Percentiles rank a stretch among this genome's conserved stretches.
These are phyloP conservation scores for Trichocladium antarcticum DNA, from an alignment of 495 filamentous ascomycete species.

Conservation along the genomic window DNA sequence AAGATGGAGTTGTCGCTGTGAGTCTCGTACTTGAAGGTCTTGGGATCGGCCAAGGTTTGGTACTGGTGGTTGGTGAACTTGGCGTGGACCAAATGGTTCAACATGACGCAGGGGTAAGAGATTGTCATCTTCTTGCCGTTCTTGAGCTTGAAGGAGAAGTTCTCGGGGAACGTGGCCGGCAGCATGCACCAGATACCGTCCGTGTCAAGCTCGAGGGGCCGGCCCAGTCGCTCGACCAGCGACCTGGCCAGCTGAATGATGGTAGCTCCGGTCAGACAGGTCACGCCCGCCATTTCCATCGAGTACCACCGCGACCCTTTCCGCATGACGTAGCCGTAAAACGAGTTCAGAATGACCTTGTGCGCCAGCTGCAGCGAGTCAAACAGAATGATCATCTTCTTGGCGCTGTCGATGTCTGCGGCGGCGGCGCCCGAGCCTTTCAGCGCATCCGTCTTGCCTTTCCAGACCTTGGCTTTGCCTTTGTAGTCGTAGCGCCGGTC, in stretches of 20 bases:
- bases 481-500: slow-evolving; percentile 98
- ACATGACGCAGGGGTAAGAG: slow-evolving; percentile 97
- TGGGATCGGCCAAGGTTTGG: slow-evolving; percentile 70
- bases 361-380: slow-evolving; percentile 95
- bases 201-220: slow-evolving; percentile 94
- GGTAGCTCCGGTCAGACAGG: slow-evolving; percentile 87
- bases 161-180: slow-evolving; percentile 91
- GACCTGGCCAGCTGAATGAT: slow-evolving; percentile 97
- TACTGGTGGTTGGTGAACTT: slow-evolving; percentile 97
- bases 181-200: slow-evolving; percentile 99
- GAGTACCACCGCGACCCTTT: slow-evolving; percentile 99
- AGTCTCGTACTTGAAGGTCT: slow-evolving; percentile 80
- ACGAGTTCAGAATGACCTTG: slow-evolving; percentile 98
- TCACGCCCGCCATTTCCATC: slow-evolving; percentile 99
- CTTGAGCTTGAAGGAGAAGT: slow-evolving; percentile 86
- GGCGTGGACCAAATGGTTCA: slow-evolving; percentile 93
- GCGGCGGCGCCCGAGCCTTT: slow-evolving; percentile 67
- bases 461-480: slow-evolving; percentile 96
- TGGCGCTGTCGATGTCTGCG: slow-evolving; percentile 78
- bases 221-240: slow-evolving; percentile 85
- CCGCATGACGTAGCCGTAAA: slow-evolving; percentile 99
- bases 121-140: slow-evolving; percentile 92
- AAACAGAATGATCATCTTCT: slow-evolving; percentile 96
- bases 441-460: slow-evolving; percentile 80
- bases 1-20: slow-evolving; percentile 98